A percentile compares a stretch with the other conserved stretches of the same genome.
Evolutionary conservation across 257 asterid species (phyloP).

Genomic region (Ballota nigra): DNA sequence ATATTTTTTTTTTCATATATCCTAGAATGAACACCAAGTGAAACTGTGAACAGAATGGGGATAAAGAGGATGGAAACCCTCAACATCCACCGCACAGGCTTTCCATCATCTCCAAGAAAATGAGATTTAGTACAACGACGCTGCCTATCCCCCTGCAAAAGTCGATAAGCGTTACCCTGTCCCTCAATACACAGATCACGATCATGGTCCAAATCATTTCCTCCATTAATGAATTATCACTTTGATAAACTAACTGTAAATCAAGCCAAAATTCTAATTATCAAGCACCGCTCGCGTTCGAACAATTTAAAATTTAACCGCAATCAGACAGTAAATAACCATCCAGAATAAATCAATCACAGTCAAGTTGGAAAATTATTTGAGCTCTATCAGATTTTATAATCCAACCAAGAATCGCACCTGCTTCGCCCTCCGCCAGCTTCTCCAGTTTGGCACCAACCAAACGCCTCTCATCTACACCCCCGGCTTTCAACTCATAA

Average conservation of each 20-base stretch:
- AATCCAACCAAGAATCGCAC: conserved; percentile 29
- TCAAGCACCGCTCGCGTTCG: background rate
- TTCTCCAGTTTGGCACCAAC: conserved; percentile 98
- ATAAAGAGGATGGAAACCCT: background rate
- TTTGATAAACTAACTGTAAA: background rate
- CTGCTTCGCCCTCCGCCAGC: conserved; percentile 97
- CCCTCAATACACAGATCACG: conserved; percentile 4
- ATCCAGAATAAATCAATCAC: background rate
- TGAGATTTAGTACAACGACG: background rate
- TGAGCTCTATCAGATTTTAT: background rate
- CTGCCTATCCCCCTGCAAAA: background rate
- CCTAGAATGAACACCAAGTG: background rate
- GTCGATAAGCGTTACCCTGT: background rate
- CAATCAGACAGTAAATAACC: background rate
- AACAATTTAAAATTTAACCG: background rate
- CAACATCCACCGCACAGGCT: background rate
- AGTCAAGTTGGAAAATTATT: background rate
- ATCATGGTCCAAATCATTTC: background rate
- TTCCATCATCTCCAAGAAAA: background rate
- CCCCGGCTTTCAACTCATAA: conserved; percentile 98
- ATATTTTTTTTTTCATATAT: background rate
- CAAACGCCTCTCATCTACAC: conserved; percentile 96
- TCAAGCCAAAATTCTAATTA: background rate
- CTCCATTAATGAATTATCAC: conserved; percentile 16
- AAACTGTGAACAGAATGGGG: background rate